Evolutionary conservation across 148 eudicot species (phyloP).

Genomic region (Fagopyrum tataricum): DNA sequence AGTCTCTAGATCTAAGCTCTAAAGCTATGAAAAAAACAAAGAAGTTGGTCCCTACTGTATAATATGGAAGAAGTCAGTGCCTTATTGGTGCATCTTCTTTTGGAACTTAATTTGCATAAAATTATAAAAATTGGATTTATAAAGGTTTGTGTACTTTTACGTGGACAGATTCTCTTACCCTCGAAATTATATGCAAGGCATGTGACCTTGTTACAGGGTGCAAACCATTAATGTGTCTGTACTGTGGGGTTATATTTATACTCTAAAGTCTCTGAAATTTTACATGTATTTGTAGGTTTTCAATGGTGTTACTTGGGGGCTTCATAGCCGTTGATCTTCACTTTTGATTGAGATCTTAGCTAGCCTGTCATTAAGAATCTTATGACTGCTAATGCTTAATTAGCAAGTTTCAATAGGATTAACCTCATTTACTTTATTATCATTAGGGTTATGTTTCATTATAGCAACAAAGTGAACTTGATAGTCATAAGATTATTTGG

Average conservation of each 20-base stretch:
- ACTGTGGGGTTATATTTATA: conserved; percentile 7
- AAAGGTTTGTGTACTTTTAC: conserved; percentile 9
- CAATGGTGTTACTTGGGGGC: neutral
- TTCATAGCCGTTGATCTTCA: neutral
- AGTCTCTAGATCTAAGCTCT: neutral
- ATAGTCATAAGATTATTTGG: no score
- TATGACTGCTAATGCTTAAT: neutral
- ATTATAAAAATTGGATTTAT: neutral
- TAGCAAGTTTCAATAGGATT: neutral
- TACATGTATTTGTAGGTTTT: neutral
- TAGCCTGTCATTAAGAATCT: neutral
- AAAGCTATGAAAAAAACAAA: neutral
- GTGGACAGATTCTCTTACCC: neutral
- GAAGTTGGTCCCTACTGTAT: neutral
- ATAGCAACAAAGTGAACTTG: no score
- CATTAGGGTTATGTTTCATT: no score
- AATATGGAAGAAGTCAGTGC: neutral
- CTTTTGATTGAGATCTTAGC: no score
- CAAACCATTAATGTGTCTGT: conserved; percentile 18
- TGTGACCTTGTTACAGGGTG: conserved; percentile 19
- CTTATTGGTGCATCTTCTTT: conserved; percentile 12
- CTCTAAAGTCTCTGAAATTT: no score
- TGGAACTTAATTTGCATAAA: neutral
- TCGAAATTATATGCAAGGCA: conserved; percentile 3
- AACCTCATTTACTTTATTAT: no score